These are phyloP conservation scores for Didymella keratinophila DNA, from an alignment of 2,329 filamentous ascomycete genomes.

Conservation along the genomic window DNA sequence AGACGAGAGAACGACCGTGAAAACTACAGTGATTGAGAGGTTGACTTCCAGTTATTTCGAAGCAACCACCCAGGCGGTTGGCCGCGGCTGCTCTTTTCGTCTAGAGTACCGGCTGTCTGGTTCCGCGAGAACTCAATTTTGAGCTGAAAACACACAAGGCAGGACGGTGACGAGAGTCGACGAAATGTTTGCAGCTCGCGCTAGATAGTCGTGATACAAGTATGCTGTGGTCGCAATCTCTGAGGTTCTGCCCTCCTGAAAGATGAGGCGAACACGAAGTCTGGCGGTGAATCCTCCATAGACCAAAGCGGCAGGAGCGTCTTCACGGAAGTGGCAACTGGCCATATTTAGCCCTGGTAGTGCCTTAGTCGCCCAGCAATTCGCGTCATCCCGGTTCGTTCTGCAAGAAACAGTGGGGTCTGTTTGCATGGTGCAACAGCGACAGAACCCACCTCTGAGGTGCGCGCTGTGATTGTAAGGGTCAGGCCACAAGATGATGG, in stretches of 20 bases:
- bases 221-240: slow-evolving; percentile 1
- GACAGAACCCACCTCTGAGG: slow-evolving; percentile 21
- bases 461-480: slow-evolving; percentile 19
- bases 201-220: not conserved
- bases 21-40: slow-evolving; percentile 1
- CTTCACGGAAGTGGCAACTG: slow-evolving; percentile 19
- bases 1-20: not conserved
- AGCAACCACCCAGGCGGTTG: slow-evolving; percentile 15
- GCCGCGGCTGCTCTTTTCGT: slow-evolving; percentile 16
- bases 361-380: slow-evolving; percentile 3
- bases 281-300: slow-evolving; percentile 14
- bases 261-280: slow-evolving; percentile 12
- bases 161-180: not conserved
- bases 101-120: slow-evolving; percentile 21
- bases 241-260: slow-evolving; percentile 2
- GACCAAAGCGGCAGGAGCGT: slow-evolving; percentile 29
- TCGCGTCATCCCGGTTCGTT: slow-evolving; percentile 29
- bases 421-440: slow-evolving; percentile 28
- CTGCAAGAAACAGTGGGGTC: slow-evolving; percentile 28
- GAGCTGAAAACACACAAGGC: not conserved
- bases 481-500: slow-evolving; percentile 10
- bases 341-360: slow-evolving; percentile 32
- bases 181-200: slow-evolving; percentile 1
- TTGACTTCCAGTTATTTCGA: slow-evolving; percentile 4
- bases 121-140: slow-evolving; percentile 25